A percentile compares a stretch with the other conserved stretches of the same genome.
Evolutionary conservation across 164 flowering plant genomes (phyloP).

Genomic region (Stephania japonica): DNA sequence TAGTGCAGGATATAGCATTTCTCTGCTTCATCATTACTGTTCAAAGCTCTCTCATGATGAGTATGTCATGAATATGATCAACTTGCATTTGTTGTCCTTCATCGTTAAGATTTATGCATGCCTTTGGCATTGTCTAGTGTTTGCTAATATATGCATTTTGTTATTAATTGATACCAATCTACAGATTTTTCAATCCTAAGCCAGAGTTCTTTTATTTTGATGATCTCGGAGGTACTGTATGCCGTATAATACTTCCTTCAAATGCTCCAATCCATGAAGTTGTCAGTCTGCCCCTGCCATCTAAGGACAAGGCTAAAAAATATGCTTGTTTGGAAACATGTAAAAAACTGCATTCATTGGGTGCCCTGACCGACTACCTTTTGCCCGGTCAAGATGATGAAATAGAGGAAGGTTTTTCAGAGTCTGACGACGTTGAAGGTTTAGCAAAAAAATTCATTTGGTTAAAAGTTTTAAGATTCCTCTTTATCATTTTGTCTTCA

Average conservation of each 20-base stretch:
- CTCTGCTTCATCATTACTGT: constrained; percentile 78
- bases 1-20: constrained; percentile 55
- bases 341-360: constrained; percentile 62
- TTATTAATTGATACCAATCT: constrained; percentile 9
- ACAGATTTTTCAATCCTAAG: constrained; percentile 69
- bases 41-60: constrained; percentile 87
- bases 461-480: not conserved
- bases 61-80: constrained; percentile 36
- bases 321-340: constrained; percentile 85
- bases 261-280: constrained; percentile 75
- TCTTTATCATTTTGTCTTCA: constrained; percentile 5
- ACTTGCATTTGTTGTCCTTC: not conserved
- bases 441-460: not conserved
- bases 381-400: constrained; percentile 50
- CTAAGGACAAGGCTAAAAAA: constrained; percentile 70
- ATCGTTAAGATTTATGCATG: not conserved
- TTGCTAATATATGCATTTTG: constrained; percentile 3
- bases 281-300: constrained; percentile 50
- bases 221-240: constrained; percentile 56
- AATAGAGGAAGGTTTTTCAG: constrained; percentile 28
- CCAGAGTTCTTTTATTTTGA: constrained; percentile 65
- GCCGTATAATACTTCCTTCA: constrained; percentile 64
- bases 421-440: constrained; percentile 50
- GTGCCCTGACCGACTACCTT: constrained; percentile 67
- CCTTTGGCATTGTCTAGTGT: not conserved